These are phyloP conservation scores for Eutrema japonicum DNA, from an alignment of 345 rosid genomes.

Conservation along the genomic window DNA sequence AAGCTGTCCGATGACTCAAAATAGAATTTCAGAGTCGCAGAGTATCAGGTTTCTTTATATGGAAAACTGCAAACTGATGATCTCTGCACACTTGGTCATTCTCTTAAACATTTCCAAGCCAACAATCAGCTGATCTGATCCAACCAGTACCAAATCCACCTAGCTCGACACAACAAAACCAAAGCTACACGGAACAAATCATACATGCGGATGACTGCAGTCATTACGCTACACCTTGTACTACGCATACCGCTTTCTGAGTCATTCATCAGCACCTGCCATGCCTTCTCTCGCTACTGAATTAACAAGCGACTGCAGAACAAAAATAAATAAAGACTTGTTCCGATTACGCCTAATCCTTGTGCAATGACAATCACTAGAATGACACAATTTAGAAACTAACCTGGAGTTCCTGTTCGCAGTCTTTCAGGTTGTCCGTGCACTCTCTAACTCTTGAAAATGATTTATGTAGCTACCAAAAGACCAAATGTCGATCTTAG, in stretches of 20 bases:
- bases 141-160: neutral
- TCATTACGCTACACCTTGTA: neutral
- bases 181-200: conserved; percentile 24
- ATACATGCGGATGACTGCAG: conserved; percentile 24
- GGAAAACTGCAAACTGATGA: too few species aligned
- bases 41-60: too few species aligned
- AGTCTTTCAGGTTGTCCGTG: conserved; percentile 62
- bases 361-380: conserved; percentile 13
- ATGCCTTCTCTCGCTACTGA: conserved; percentile 37
- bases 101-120: conserved; percentile 17
- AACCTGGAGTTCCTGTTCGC: conserved; percentile 84
- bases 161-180: conserved; percentile 9
- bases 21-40: too few species aligned
- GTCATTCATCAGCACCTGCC: conserved; percentile 32
- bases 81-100: neutral
- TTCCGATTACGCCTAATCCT: neutral
- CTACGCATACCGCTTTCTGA: conserved; percentile 35
- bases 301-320: conserved; percentile 34
- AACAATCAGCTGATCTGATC: conserved; percentile 4
- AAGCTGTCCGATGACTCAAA: too few species aligned
- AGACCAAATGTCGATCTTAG: conserved; percentile 30
- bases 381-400: conserved; percentile 29
- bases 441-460: conserved; percentile 68
- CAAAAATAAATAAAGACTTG: neutral
- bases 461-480: conserved; percentile 67